Evolutionary conservation across 2,329 filamentous ascomycete species (phyloP), one percentile per base, ranked within the genome.

Genomic region (Lachnellula subtilissima): DNA sequence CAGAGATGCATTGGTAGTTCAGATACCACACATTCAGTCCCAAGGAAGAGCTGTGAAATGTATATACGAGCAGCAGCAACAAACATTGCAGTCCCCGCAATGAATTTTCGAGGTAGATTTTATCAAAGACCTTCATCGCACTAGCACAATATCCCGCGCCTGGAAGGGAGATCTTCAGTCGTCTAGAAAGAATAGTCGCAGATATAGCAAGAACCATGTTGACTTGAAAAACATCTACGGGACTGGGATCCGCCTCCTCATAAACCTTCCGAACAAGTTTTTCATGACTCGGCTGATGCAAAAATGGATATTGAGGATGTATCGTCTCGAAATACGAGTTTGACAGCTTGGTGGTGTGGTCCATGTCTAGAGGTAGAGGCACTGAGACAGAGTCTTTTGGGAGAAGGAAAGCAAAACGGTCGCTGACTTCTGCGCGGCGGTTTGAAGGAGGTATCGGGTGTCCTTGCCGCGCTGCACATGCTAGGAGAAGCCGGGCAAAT

Each of bases 141-240:
- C 77, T 72, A 0, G 76, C 68, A 19, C 77, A 79, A 48, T 78
- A 81, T 0, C 76, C 75, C 45, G 81, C 77, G 2, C 71, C 75
- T 0, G 77, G 74, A 12, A 81, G 72, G 2, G 72, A 72, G 3
- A 75, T 64, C 52, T 74, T 74, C 14, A 73, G 69, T 3, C 75
- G 73, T 0, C 73, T 70, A 0, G 77, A 77, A 0, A 78, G 59
- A 7, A 78, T 71, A 0, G 72, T 74, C 0, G 78, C 74, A 2
- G 75, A 73, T 22, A 82, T 75, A 0, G 78, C 78, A 2, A 82
- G 58, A 0, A 82, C 78, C 78, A 81, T 81, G 46, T 74, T 78
- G 1, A 77, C 71, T 52, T 81, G 79, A 43, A 81, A 82, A 0
- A 65, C 63, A 2, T 66, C 68, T 0, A 70, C 63, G 0, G 74